Percentiles rank a stretch among this genome's conserved stretches.
phyloP scores from a whole-genome alignment of 2,329 filamentous ascomycete species.

The Fusarium cicatricum region DNA sequence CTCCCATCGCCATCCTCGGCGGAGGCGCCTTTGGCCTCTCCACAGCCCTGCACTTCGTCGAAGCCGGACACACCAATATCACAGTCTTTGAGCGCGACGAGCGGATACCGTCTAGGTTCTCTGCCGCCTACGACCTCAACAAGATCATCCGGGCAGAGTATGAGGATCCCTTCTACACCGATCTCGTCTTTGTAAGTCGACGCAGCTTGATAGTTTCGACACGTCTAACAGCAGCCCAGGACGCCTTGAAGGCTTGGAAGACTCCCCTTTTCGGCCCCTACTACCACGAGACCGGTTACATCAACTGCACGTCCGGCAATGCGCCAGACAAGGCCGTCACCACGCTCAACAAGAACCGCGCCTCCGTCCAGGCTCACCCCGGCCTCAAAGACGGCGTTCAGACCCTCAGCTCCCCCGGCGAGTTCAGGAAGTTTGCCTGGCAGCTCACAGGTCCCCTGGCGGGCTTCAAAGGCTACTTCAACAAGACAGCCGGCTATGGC shows the following conservation, averaged over 20 bases:
- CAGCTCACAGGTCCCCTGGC: slow-evolving; percentile 5
- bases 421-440: slow-evolving; percentile 10
- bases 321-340: slow-evolving; percentile 10
- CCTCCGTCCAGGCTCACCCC: slow-evolving; percentile 3
- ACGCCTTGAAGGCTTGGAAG: slow-evolving; percentile 17
- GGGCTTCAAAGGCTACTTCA: slow-evolving; percentile 16
- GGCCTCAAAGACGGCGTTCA: slow-evolving; percentile 5
- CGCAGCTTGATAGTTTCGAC: background rate
- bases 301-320: slow-evolving; percentile 10
- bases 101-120: slow-evolving; percentile 14
- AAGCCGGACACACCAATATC: slow-evolving; percentile 14
- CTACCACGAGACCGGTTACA: slow-evolving; percentile 19
- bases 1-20: slow-evolving; percentile 14
- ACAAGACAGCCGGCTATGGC: slow-evolving; percentile 1
- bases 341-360: slow-evolving; percentile 4
- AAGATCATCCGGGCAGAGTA: slow-evolving; percentile 25
- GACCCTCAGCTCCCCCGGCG: background rate
- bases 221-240: background rate
- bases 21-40: slow-evolving; percentile 17
- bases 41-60: slow-evolving; percentile 9
- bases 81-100: slow-evolving; percentile 14
- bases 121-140: slow-evolving; percentile 16
- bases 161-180: slow-evolving; percentile 15
- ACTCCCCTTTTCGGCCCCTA: slow-evolving; percentile 18
- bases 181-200: slow-evolving; percentile 9